Percentiles rank a stretch among this genome's conserved stretches.
Evolutionary conservation across 441 rosid species (phyloP).

Genomic region (Gossypium aridum): DNA sequence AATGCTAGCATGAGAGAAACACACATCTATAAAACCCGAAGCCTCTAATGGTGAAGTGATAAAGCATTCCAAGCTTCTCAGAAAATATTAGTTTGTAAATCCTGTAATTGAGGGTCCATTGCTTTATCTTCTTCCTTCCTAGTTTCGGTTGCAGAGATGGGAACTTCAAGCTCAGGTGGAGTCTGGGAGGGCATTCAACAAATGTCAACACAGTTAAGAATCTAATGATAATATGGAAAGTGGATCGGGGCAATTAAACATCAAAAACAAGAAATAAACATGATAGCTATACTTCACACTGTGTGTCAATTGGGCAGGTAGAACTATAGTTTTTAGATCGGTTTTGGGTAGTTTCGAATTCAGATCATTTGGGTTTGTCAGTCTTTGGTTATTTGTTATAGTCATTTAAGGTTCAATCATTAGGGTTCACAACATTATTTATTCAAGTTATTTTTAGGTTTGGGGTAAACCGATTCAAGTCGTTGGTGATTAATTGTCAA

Average conservation of each 20-base stretch:
- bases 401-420: no score
- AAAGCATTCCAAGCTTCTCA: conserved; percentile 22
- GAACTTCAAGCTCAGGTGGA: conserved; percentile 79
- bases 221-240: background rate
- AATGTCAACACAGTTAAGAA: background rate
- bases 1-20: background rate
- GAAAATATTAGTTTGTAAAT: conserved; percentile 70
- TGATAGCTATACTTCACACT: no score
- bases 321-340: no score
- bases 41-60: background rate
- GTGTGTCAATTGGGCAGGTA: no score
- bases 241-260: background rate
- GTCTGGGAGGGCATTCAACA: conserved; percentile 28
- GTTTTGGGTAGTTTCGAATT: no score
- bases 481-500: no score
- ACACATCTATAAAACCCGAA: background rate
- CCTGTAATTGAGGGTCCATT: conserved; percentile 61
- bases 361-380: no score
- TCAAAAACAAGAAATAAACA: no score
- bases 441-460: no score
- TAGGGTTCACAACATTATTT: no score
- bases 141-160: conserved; percentile 33
- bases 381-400: no score
- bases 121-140: conserved; percentile 36
- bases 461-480: no score